Evolutionary conservation across 805 yeast species (phyloP).

Genomic region (Groenewaldozyma salmanticensis): DNA sequence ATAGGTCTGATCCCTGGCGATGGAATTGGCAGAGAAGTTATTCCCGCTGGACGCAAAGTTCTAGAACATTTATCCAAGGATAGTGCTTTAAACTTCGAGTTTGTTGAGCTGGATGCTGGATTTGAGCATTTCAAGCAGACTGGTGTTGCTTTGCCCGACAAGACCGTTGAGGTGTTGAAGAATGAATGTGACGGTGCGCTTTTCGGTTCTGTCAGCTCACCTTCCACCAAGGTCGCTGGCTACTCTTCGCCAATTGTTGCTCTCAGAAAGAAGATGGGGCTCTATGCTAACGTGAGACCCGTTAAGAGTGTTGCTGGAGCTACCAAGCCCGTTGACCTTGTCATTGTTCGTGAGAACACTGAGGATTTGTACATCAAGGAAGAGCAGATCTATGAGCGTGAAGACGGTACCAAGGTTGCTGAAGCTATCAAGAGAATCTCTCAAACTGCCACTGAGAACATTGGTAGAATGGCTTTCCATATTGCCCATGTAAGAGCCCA

Average conservation of each 20-base stretch:
- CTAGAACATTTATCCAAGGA: slow-evolving; percentile 70
- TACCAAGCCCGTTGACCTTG: slow-evolving; percentile 91
- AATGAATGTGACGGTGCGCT: slow-evolving; percentile 91
- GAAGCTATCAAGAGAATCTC: slow-evolving; percentile 97
- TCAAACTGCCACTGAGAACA: slow-evolving; percentile 74
- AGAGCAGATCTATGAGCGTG: slow-evolving; percentile 62
- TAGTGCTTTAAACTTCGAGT: slow-evolving; percentile 71
- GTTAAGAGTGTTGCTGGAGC: slow-evolving; percentile 85
- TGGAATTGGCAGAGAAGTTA: slow-evolving; percentile 96
- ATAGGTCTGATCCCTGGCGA: slow-evolving; percentile 88
- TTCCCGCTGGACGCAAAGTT: slow-evolving; percentile 85
- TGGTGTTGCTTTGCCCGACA: slow-evolving; percentile 94
- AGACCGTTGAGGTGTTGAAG: slow-evolving; percentile 69
- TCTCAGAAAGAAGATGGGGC: slow-evolving; percentile 87
- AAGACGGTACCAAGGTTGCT: slow-evolving; percentile 82
- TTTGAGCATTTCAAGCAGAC: slow-evolving; percentile 87
- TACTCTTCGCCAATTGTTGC: slow-evolving; percentile 98
- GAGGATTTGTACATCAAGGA: slow-evolving; percentile 96
- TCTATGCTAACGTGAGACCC: slow-evolving; percentile 96
- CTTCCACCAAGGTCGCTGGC: slow-evolving; percentile 87
- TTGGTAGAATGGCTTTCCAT: slow-evolving; percentile 85
- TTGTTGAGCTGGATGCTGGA: slow-evolving; percentile 86
- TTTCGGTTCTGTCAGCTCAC: slow-evolving; percentile 94
- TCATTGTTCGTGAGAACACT: slow-evolving; percentile 96
- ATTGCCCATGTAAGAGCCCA: slow-evolving; percentile 87